Evolutionary conservation across 2,329 filamentous ascomycete species (phyloP), one percentile per base, ranked within the genome.

Genomic region (Aspergillus vadensis): DNA sequence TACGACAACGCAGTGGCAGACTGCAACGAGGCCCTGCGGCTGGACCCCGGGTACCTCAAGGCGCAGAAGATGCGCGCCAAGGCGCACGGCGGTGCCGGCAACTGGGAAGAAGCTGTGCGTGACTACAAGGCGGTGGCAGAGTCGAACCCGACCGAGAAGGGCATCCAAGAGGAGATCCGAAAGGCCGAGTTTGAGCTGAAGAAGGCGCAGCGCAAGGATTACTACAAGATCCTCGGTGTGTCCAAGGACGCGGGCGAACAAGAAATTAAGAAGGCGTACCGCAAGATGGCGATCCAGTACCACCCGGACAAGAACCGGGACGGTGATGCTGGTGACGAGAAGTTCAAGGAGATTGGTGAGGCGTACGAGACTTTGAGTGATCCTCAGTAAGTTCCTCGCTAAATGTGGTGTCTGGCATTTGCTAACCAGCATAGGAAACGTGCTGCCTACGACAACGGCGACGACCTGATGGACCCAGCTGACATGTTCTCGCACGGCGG

Each of bases 271-370:
- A 94, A 93, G 81, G 95, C 94, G 1, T 99, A 99, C 82, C 88
- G 94, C 67, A 97, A 95, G 79, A 85, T 97, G 73, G 95, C 95
- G 59, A 94, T 99, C 68, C 83, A 93, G 66, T 91, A 97, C 75
- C 95, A 99, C 77, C 95, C 95, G 2, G 95, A 99, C 81, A 99
- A 99, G 86, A 99, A 98, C 79, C 91, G 90, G 1, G 74, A 79
- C 62, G 91, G 90, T 64, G 91, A 97, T 70, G 85, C 88, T 60
- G 83, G 87, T 55, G 95, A 95, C 63, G 94, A 92, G 71, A 88
- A 91, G 72, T 99, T 99, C 85, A 98, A 99, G 85, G 95, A 99
- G 75, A 91, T 97, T 75, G 91, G 92, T 70, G 95, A 99, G 82
- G 94, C 94, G 43, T 97, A 99, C 75, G 95, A 99, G 80, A 96